phyloP scores from a whole-genome alignment of 1,139 yeast species.

The Blastobotrys indianensis region DNA sequence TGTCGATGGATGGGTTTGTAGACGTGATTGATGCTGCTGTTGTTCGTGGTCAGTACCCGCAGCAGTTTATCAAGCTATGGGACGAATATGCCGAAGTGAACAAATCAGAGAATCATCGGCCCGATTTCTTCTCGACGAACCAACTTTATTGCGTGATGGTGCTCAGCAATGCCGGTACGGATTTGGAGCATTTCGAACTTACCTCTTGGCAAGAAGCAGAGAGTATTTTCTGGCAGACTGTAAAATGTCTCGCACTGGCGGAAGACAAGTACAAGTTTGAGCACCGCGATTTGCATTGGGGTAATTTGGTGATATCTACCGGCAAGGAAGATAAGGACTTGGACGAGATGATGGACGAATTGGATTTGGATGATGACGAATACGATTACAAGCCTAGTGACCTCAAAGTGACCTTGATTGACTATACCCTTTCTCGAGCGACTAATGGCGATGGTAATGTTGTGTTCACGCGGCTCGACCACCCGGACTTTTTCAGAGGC shows the following conservation, averaged over 20 bases:
- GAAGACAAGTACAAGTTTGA: constrained; percentile 52
- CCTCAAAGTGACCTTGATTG: constrained; percentile 47
- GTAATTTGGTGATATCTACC: constrained; percentile 42
- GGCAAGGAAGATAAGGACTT: neutral
- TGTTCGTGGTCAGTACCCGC: constrained; percentile 45
- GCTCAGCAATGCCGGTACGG: constrained; percentile 44
- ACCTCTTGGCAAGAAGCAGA: constrained; percentile 48
- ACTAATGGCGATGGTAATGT: constrained; percentile 21
- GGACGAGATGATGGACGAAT: constrained; percentile 1
- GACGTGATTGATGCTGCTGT: constrained; percentile 39
- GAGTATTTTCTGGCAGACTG: constrained; percentile 49
- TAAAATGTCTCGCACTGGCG: constrained; percentile 43
- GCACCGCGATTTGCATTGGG: constrained; percentile 63
- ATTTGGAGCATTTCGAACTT: constrained; percentile 41
- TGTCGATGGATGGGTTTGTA: constrained; percentile 39
- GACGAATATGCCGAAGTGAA: constrained; percentile 34
- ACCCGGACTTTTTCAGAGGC: constrained; percentile 48
- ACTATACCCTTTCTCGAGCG: constrained; percentile 50
- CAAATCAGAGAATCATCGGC: constrained; percentile 34
- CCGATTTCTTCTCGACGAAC: constrained; percentile 33
- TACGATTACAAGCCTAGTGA: constrained; percentile 16
- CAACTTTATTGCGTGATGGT: constrained; percentile 44
- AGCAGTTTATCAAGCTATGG: constrained; percentile 39
- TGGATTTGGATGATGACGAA: constrained; percentile 14
- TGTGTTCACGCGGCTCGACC: constrained; percentile 37